Evolutionary conservation across 2,329 filamentous ascomycete genomes (phyloP).

Genomic region (Epichloe uncinata): DNA sequence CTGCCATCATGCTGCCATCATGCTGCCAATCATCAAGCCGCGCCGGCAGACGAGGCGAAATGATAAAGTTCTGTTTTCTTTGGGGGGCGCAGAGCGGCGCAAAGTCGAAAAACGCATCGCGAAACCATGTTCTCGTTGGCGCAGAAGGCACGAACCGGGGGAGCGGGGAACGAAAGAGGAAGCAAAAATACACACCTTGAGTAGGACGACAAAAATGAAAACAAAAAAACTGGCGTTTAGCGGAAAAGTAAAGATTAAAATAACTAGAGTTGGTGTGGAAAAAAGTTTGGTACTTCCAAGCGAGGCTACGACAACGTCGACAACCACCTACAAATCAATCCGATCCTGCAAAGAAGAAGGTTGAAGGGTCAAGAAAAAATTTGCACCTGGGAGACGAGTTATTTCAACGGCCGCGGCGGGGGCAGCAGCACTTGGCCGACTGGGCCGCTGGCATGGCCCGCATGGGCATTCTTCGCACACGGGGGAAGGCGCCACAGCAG

Average conservation of each 20-base stretch:
- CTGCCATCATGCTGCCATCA: no score
- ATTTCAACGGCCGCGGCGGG: constrained; percentile 5
- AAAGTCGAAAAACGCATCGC: constrained; percentile 1
- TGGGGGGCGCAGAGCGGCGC: neutral
- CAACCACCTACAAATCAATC: constrained; percentile 6
- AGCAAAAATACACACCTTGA: constrained; percentile 3
- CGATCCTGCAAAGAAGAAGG: constrained; percentile 4
- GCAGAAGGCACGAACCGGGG: neutral
- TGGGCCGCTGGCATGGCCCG: neutral
- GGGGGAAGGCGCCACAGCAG: neutral
- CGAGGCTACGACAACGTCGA: constrained; percentile 6
- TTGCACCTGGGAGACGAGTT: constrained; percentile 1
- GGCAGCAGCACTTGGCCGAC: constrained; percentile 1
- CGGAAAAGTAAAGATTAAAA: neutral
- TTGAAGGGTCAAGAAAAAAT: constrained; percentile 3
- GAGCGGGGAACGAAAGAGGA: neutral
- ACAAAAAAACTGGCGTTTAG: neutral
- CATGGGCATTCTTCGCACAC: neutral
- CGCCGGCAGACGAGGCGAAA: neutral
- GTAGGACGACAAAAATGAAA: constrained; percentile 1
- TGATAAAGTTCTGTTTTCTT: neutral
- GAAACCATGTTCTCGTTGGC: constrained; percentile 1
- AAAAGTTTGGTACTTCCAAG: constrained; percentile 1
- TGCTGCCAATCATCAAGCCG: neutral
- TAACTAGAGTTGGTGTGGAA: neutral